phyloP scores from a whole-genome alignment of 1,139 yeast species.

The Scheffersomyces cryptocercus region DNA sequence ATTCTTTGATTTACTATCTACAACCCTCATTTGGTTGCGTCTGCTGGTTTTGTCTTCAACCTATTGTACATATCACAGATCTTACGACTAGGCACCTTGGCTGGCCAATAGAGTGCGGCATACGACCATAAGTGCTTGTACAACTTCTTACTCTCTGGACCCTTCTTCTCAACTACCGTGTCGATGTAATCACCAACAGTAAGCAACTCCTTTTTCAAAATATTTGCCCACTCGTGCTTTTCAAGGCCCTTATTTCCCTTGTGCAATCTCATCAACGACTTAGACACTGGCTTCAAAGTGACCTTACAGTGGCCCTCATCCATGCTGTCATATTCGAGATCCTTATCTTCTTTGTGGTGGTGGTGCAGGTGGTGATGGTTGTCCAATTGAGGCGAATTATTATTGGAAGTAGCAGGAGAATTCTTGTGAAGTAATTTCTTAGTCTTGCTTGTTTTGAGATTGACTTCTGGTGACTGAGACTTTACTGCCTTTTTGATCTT shows the following conservation, averaged over 20 bases:
- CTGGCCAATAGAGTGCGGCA: constrained; percentile 94
- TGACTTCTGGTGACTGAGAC: constrained; percentile 21
- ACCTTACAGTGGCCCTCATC: constrained; percentile 72
- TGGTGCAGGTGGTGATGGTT: constrained; percentile 1
- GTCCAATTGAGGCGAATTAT: constrained; percentile 11
- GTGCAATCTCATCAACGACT: constrained; percentile 71
- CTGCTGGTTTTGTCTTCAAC: constrained; percentile 30
- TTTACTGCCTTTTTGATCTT: constrained; percentile 8
- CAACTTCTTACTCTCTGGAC: constrained; percentile 35
- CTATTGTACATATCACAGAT: constrained; percentile 84
- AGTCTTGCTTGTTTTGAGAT: constrained; percentile 7
- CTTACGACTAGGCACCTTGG: constrained; percentile 77
- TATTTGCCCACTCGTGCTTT: constrained; percentile 79
- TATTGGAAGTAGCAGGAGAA: constrained; percentile 8
- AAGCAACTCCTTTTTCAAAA: constrained; percentile 71
- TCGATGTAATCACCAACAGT: constrained; percentile 79
- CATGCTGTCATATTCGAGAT: constrained; percentile 75
- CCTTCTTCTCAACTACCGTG: constrained; percentile 7
- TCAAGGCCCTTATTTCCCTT: constrained; percentile 82
- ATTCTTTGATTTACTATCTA: no score
- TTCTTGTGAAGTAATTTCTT: constrained; percentile 12
- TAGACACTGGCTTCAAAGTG: constrained; percentile 69
- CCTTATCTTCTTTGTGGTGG: constrained; percentile 31
- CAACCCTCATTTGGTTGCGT: no score
- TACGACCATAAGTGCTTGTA: constrained; percentile 86